Percentiles rank a stretch among this genome's conserved stretches.
Conservation (phyloP, 139 green algal genomes). For the Haematococcus sp. region DNA sequence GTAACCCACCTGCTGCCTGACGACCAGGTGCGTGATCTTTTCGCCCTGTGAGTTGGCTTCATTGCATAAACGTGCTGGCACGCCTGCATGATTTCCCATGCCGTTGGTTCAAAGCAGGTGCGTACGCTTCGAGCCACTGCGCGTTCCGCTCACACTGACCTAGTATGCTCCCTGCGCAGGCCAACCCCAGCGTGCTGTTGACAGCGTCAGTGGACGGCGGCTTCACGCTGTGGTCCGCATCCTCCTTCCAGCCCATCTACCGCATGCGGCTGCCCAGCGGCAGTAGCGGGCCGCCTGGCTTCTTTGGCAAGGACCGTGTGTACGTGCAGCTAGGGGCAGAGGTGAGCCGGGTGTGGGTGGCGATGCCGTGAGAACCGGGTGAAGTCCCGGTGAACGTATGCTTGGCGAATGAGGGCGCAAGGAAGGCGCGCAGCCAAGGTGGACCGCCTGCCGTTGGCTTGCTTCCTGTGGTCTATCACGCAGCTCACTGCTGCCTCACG, state of each 20-base stretch:
- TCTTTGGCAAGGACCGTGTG: neutral
- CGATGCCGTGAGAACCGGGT: too few relatives aligned
- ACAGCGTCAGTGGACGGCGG: neutral
- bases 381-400: too few relatives aligned
- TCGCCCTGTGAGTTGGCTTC: too few relatives aligned
- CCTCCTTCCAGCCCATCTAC: slow-evolving; percentile 8
- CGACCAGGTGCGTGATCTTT: neutral
- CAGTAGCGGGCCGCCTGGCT: neutral
- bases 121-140: too few relatives aligned
- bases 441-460: neutral
- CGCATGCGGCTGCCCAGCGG: neutral
- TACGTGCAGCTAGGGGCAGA: slow-evolving; percentile 2
- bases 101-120: too few relatives aligned
- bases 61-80: too few relatives aligned
- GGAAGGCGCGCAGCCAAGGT: too few relatives aligned
- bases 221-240: slow-evolving; percentile 5
- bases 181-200: neutral
- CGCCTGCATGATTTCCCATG: too few relatives aligned
- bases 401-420: too few relatives aligned
- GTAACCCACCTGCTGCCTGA: neutral
- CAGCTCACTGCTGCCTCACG: neutral
- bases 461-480: neutral
- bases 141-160: too few relatives aligned
- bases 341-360: neutral
- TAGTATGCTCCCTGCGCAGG: too few relatives aligned